Percentiles rank a stretch among this genome's conserved stretches.
These are phyloP conservation scores for Orobanche coerulescens DNA, from an alignment of 257 asterid species.

Conservation along the genomic window DNA sequence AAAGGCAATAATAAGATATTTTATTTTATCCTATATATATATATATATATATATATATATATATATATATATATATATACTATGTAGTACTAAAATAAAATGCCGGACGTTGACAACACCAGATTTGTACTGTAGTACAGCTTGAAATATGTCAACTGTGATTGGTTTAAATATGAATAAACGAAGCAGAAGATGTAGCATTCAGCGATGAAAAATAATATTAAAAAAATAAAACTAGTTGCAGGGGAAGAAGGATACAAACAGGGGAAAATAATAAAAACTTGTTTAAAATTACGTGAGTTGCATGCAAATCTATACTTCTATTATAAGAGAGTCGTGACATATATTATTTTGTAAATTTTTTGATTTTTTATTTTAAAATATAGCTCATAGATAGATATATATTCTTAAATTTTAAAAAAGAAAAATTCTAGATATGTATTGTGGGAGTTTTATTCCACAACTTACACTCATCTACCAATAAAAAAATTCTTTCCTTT, in stretches of 20 bases:
- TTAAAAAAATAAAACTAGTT: slow-evolving; percentile 32
- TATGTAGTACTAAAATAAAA: slow-evolving; percentile 1
- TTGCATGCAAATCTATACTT: slow-evolving; percentile 35
- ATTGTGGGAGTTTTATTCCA: too few relatives aligned
- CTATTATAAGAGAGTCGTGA: too few relatives aligned
- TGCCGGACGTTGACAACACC: slow-evolving; percentile 14
- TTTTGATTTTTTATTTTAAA: too few relatives aligned
- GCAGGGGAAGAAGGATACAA: slow-evolving; percentile 49
- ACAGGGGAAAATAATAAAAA: neutral
- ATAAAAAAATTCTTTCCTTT: too few relatives aligned
- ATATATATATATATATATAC: too few relatives aligned
- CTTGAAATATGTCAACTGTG: slow-evolving; percentile 28
- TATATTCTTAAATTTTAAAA: too few relatives aligned
- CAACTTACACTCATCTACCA: too few relatives aligned
- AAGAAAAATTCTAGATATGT: too few relatives aligned
- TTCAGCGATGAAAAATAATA: slow-evolving; percentile 24
- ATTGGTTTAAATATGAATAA: slow-evolving; percentile 19
- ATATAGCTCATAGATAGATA: too few relatives aligned
- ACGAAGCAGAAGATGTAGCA: slow-evolving; percentile 21
- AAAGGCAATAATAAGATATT: neutral
- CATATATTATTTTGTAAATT: too few relatives aligned
- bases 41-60: too few relatives aligned
- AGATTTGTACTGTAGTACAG: neutral
- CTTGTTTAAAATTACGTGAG: neutral
- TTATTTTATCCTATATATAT: neutral